Conservation (phyloP, 169 alveolate species). For the Perkinsus olseni region DNA sequence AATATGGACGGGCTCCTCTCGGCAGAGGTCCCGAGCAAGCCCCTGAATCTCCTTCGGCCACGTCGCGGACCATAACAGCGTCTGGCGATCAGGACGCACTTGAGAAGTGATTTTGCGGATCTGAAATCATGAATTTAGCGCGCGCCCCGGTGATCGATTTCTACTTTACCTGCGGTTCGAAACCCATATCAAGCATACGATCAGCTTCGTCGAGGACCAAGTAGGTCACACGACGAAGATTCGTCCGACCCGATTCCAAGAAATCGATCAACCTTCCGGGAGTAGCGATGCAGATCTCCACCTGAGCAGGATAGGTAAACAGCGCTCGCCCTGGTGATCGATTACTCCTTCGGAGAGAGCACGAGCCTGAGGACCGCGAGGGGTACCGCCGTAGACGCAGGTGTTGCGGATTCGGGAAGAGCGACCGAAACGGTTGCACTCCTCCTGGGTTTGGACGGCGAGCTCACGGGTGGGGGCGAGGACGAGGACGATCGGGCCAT, state of each 20-base stretch:
- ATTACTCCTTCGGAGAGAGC: constrained; percentile 76
- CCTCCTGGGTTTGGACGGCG: constrained; percentile 90
- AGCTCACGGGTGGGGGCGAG: constrained; percentile 99
- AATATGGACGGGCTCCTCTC: constrained; percentile 90
- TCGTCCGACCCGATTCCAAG: constrained; percentile 76
- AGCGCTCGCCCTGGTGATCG: not conserved
- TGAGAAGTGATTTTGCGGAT: constrained; percentile 84
- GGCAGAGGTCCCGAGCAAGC: constrained; percentile 85
- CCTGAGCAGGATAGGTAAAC: not conserved
- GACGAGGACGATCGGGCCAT: constrained; percentile 94
- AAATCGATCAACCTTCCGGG: constrained; percentile 94
- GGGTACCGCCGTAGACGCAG: constrained; percentile 92
- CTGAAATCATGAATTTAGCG: not conserved
- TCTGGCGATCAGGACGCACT: constrained; percentile 79
- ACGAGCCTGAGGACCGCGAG: constrained; percentile 68
- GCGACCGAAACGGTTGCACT: constrained; percentile 72
- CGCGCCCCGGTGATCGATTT: not conserved
- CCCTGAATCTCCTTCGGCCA: constrained; percentile 95
- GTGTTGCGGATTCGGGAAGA: constrained; percentile 67
- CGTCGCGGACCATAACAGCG: constrained; percentile 96
- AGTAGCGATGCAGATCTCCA: constrained; percentile 90
- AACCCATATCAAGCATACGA: constrained; percentile 98
- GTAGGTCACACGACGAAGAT: constrained; percentile 90
- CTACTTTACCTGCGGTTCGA: constrained; percentile 89
- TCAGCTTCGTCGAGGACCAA: constrained; percentile 98